Conservation (phyloP, 106 monocot genomes). For the Gastrodia elata region DNA sequence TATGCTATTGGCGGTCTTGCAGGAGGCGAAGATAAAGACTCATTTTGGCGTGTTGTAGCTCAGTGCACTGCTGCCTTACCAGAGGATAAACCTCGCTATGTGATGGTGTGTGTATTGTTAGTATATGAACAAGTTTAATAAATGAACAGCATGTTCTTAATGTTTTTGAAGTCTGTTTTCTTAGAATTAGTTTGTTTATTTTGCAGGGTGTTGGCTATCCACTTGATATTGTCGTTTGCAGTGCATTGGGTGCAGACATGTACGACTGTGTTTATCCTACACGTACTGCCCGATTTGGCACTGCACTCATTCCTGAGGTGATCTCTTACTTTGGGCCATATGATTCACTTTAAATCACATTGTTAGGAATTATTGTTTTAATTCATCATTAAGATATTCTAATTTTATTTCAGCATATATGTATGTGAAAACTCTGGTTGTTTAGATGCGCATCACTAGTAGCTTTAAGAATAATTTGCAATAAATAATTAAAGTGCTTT, state of each 20-base stretch:
- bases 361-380: background rate
- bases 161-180: background rate
- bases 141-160: background rate
- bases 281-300: constrained; percentile 95
- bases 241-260: constrained; percentile 98
- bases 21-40: constrained; percentile 98
- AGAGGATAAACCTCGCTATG: constrained; percentile 95
- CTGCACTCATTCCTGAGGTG: constrained; percentile 96
- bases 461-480: background rate
- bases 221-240: constrained; percentile 98
- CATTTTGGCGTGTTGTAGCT: constrained; percentile 98
- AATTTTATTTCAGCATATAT: background rate
- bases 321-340: background rate
- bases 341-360: background rate
- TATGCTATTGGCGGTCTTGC: constrained; percentile 99
- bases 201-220: constrained; percentile 99
- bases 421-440: background rate
- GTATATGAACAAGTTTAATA: background rate
- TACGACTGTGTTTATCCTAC: constrained; percentile 99
- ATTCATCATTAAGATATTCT: background rate
- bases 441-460: background rate
- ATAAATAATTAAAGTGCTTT: background rate
- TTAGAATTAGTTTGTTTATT: background rate
- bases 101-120: constrained; percentile 48
- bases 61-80: constrained; percentile 92